Base-by-base conservation (phyloP, 2,329 filamentous ascomycete genomes). In the Aspergillus eucalypticola region DNA sequence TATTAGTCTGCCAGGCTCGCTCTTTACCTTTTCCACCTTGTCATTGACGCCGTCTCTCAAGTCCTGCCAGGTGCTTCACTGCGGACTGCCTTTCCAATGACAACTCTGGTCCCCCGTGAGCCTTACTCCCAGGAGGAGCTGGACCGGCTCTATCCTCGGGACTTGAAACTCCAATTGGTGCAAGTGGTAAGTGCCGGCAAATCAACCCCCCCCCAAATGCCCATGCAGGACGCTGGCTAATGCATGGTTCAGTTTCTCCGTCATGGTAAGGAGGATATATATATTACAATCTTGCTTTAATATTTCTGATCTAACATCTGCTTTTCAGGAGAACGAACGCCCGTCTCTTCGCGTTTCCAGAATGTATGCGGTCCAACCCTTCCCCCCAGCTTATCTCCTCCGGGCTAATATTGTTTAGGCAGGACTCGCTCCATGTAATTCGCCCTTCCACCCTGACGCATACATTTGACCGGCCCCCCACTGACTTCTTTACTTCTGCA, bases 41-140 rank as follows among this genome's bases (percentile, higher is more conserved):
- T 19, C 27, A 8, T 46, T 53, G 19, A 23, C 42, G 21, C 11
- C 29, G 35, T 46, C 17, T 41, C 52, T 35, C 39, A 41, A 54
- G 32, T 19, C 39, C 15, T 42, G 29, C 29, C 32, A 11, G 54
- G 39, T 42, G 41, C 44, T 49, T 46, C 42, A 49, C n/a, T 35
- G 21, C 53, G 8, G 35, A 29, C 29, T 5, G 39, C 39, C 15
- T 15, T 57, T 51, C 50, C 44, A 25, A 98, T 98, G 94, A 90
- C 93, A 11, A 89, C 89, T 42, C 83, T 96, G 48, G 78, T 84
- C 48, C 91, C 91, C 52, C 86, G 91, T 59, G 81, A 84, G 59
- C 87, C 91, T 0, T 98, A 98, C 79, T 88, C 89, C 48, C 80
- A 88, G 66, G 88, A 91, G 61, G 93, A 98, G 83, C 86, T 98